Evolutionary conservation across 164 flowering plant species (phyloP).

Genomic region (Liriodendron chinense): DNA sequence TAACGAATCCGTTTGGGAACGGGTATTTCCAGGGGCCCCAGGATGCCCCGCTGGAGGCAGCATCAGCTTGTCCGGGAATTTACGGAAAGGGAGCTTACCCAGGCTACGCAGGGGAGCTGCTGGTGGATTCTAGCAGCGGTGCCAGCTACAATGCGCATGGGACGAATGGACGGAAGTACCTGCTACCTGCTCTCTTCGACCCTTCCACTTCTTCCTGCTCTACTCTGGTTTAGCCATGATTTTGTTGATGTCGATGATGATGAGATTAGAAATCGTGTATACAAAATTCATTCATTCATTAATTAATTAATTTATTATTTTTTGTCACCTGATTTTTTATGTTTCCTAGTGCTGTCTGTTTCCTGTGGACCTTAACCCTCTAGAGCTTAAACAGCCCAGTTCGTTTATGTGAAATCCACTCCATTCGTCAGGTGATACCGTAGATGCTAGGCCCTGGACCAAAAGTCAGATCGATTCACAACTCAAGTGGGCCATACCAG

Average conservation of each 20-base stretch:
- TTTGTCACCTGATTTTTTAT: too few relatives aligned
- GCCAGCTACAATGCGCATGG: constrained; percentile 52
- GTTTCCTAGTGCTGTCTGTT: too few relatives aligned
- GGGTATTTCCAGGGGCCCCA: constrained; percentile 48
- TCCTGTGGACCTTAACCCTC: too few relatives aligned
- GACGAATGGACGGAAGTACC: constrained; percentile 36
- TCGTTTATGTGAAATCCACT: too few relatives aligned
- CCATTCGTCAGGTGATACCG: too few relatives aligned
- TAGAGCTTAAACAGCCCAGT: too few relatives aligned
- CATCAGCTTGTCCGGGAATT: constrained; percentile 42
- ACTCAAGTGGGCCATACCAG: too few relatives aligned
- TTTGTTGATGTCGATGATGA: not conserved
- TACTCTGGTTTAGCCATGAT: constrained; percentile 8
- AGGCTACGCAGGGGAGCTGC: constrained; percentile 41
- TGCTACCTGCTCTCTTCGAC: constrained; percentile 45
- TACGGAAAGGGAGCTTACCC: constrained; percentile 51
- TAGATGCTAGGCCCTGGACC: too few relatives aligned
- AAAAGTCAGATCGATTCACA: too few relatives aligned
- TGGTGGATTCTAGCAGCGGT: constrained; percentile 32
- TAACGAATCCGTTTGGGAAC: constrained; percentile 49
- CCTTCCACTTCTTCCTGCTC: constrained; percentile 26
- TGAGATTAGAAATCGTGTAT: not conserved
- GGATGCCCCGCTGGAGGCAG: constrained; percentile 44
- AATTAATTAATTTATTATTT: too few relatives aligned
- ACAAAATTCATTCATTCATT: too few relatives aligned